phyloP scores from a whole-genome alignment of 257 asterid species.

The Solanum sejunctum region DNA sequence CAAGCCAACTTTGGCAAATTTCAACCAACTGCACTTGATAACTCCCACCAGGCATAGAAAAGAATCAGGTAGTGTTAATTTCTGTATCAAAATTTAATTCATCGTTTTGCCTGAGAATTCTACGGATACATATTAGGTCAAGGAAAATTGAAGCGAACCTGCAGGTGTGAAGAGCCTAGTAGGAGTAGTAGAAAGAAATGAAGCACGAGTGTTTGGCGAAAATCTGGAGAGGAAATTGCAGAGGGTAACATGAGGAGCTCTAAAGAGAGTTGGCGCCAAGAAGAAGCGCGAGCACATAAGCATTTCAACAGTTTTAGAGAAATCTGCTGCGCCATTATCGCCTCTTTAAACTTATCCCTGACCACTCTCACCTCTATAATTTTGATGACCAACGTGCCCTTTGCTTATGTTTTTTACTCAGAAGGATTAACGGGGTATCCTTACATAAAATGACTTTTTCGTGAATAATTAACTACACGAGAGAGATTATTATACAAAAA shows the following conservation, averaged over 20 bases:
- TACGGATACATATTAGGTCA: not conserved
- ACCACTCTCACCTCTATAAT: not conserved
- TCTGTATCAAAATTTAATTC: not conserved
- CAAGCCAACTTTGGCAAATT: not conserved
- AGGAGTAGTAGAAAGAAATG: not conserved
- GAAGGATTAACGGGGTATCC: too few relatives aligned
- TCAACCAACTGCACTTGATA: not conserved
- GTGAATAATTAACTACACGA: too few relatives aligned
- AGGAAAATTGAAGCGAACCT: not conserved
- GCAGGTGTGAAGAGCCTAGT: not conserved
- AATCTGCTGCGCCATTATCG: not conserved
- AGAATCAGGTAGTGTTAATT: too few relatives aligned
- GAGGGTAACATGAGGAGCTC: not conserved
- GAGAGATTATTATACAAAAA: too few relatives aligned
- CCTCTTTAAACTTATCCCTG: not conserved
- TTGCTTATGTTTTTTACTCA: not conserved
- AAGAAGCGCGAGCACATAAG: not conserved
- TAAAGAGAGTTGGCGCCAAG: not conserved
- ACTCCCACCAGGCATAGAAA: not conserved
- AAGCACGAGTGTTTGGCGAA: not conserved
- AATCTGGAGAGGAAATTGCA: constrained; percentile 4
- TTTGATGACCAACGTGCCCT: not conserved
- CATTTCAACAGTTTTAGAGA: not conserved
- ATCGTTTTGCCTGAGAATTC: not conserved
- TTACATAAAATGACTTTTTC: too few relatives aligned